Base-by-base conservation (phyloP, 2,329 filamentous ascomycete species). In the Curvularia sp. region DNA sequence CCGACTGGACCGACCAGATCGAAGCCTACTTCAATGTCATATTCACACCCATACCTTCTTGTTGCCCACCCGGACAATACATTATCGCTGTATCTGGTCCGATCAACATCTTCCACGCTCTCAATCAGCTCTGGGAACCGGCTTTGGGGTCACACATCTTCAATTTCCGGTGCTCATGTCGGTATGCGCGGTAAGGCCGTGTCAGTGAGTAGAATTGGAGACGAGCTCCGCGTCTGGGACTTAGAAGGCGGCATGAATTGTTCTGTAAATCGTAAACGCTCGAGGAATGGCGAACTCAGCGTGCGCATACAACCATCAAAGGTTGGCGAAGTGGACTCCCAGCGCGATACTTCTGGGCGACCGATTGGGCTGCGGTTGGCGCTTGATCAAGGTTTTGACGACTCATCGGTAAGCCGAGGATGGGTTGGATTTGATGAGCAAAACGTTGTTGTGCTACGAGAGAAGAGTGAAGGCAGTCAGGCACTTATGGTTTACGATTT, bases 391-490 rank as follows among this genome's bases (percentile, higher is more conserved):
- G 60, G 63, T 13, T 74, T 77, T 27, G 74, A 75, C 39, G 77
- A 81, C 45, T 63, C 80, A 13, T 75, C 78, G 4, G 74, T 82
- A 5, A 83, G 79, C 38, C 77, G 82, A 60, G 83, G 83, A 50
- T 94, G 90, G 86, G 87, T 97, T 8, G 92, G 91, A 0, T 97
- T 97, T 69, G 92, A 97, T 70, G 92, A 96, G 42, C 91, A 96
- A 76, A 92, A 92, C 79, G 90, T 97, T n/a, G 88, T 96, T 60
- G 87, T 97, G 41, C 81, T 96, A 49, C 89, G 91, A 64, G 90
- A 94, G 77, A 85, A 86, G 63, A 80, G 80, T 25, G 80, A 85
- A 25, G 90, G 90, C 1, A 83, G 84, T 38, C 90, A 94, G 72
- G 87, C 89, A 60, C 77, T 97, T 61, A 84, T 93, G 71, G 87